phyloP scores from a whole-genome alignment of 495 filamentous ascomycete species.

The Hyaloscypha hepaticicola region DNA sequence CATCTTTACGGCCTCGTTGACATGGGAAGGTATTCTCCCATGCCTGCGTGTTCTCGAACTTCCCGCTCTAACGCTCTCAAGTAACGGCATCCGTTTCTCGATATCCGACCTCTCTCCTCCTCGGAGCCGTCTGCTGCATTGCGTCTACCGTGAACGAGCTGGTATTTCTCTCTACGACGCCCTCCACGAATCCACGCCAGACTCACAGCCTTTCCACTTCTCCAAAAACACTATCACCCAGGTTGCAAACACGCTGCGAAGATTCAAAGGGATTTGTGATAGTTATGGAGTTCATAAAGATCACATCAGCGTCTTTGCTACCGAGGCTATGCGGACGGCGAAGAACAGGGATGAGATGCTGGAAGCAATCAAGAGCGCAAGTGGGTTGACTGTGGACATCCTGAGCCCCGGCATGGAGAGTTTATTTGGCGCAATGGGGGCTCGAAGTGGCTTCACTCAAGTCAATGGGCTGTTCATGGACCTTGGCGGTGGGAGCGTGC shows the following conservation, averaged over 20 bases:
- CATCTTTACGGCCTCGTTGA: slow-evolving; percentile 63
- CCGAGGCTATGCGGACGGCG: slow-evolving; percentile 84
- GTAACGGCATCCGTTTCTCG: slow-evolving; percentile 94
- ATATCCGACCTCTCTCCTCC: slow-evolving; percentile 76
- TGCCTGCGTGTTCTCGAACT: background rate
- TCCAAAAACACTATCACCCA: slow-evolving; percentile 57
- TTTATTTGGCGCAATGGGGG: slow-evolving; percentile 77
- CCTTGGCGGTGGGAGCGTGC: slow-evolving; percentile 86
- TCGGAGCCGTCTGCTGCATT: slow-evolving; percentile 68
- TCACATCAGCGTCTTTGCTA: slow-evolving; percentile 76
- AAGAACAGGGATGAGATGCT: slow-evolving; percentile 70
- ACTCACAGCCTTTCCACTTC: slow-evolving; percentile 54
- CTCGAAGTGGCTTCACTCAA: slow-evolving; percentile 68
- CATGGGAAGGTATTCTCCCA: slow-evolving; percentile 63
- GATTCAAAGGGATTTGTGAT: slow-evolving; percentile 70
- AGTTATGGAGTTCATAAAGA: slow-evolving; percentile 59
- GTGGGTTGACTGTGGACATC: slow-evolving; percentile 66
- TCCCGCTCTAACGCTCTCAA: slow-evolving; percentile 34
- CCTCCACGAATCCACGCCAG: slow-evolving; percentile 44
- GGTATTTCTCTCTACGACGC: slow-evolving; percentile 91
- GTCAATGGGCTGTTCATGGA: slow-evolving; percentile 80
- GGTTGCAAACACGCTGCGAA: slow-evolving; percentile 62
- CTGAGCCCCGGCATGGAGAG: slow-evolving; percentile 81
- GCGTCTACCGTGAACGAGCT: slow-evolving; percentile 72
- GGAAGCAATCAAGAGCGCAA: slow-evolving; percentile 55